Base-by-base conservation (phyloP, 2,329 filamentous ascomycete species). In the Lomentospora prolificans region DNA sequence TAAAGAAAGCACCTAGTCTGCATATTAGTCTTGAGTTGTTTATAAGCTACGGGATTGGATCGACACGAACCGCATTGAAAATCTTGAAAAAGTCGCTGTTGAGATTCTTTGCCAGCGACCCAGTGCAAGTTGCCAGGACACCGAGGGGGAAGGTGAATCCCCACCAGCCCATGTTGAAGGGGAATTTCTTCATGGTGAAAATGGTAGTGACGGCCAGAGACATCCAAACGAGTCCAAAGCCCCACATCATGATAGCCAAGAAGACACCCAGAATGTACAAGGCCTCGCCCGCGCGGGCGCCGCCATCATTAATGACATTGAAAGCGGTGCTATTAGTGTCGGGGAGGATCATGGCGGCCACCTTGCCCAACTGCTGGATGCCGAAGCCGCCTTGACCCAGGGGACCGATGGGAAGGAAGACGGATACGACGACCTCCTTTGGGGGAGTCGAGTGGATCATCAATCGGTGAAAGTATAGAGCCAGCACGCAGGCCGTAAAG, bases 401-500 rank as follows among this genome's bases (percentile, higher is more conserved):
- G 0, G 85, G 84, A 0, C 85, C 84, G 0, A 88, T 72, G 0
- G 85, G 85, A 0, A 89, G 69, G 60, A 88, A 86, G 5, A 82
- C 79, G 2, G 80, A 85, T 8, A 87, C 83, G 46, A 88, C 83
- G 56, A 83, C 79, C 63, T 87, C 85, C 51, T 79, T 75, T 1
- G 83, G 78, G 0, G 85, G 85, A 12, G 88, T 73, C 39, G 82
- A 81, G 67, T 88, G 79, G 2, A 88, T 66, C 3, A 80, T 82
- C 8, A 89, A 72, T 9, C 85, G 81, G 58, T 85, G 81, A 63
- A 86, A 87, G 67, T 89, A 89, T 36, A 89, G 77, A 9, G 80
- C 81, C 25, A 88, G 70, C 19, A 87, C 77, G 44, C 77, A 75
- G 66, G 84, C 77, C 1, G 84, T 79, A 53, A 89, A 73, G 31